Conservation (phyloP, 805 yeast species). For the Ogataea parapolymorpha region DNA sequence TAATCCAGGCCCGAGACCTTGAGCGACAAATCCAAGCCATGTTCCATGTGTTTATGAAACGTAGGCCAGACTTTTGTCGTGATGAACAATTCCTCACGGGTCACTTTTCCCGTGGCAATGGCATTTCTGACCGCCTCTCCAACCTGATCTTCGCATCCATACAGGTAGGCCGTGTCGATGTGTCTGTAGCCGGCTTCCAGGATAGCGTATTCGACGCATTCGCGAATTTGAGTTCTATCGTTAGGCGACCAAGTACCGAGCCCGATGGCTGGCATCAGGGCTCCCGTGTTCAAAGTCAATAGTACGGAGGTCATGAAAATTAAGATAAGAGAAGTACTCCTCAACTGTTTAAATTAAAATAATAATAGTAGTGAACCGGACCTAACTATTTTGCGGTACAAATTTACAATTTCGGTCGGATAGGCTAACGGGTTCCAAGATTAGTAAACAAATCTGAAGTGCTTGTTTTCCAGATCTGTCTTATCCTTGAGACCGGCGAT, state of each 20-base stretch:
- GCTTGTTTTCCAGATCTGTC: slow-evolving; percentile 29
- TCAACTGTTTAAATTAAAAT: too few species aligned
- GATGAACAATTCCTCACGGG: slow-evolving; percentile 18
- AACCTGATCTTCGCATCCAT: slow-evolving; percentile 39
- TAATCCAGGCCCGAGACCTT: slow-evolving; percentile 38
- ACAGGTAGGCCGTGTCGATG: slow-evolving; percentile 42
- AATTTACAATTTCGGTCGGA: not conserved
- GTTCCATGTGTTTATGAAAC: slow-evolving; percentile 31
- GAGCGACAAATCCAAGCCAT: slow-evolving; percentile 37
- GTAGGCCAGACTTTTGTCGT: slow-evolving; percentile 22
- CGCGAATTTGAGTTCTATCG: slow-evolving; percentile 13
- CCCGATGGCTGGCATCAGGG: slow-evolving; percentile 21
- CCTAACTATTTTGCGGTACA: not conserved
- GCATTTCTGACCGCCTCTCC: slow-evolving; percentile 36
- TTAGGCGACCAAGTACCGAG: slow-evolving; percentile 23
- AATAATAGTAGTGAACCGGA: too few species aligned
- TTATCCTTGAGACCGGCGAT: slow-evolving; percentile 31
- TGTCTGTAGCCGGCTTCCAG: slow-evolving; percentile 36
- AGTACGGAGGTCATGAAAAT: slow-evolving; percentile 4
- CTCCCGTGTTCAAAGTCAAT: slow-evolving; percentile 19
- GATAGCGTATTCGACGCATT: slow-evolving; percentile 16
- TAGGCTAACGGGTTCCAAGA: not conserved
- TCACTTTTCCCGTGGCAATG: slow-evolving; percentile 7
- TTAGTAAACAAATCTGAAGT: slow-evolving; percentile 24
- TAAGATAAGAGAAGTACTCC: too few species aligned